Evolutionary conservation across 129 eudicot genomes (phyloP), one percentile per base, ranked within the genome.

Genomic region (Artemisia argyi): DNA sequence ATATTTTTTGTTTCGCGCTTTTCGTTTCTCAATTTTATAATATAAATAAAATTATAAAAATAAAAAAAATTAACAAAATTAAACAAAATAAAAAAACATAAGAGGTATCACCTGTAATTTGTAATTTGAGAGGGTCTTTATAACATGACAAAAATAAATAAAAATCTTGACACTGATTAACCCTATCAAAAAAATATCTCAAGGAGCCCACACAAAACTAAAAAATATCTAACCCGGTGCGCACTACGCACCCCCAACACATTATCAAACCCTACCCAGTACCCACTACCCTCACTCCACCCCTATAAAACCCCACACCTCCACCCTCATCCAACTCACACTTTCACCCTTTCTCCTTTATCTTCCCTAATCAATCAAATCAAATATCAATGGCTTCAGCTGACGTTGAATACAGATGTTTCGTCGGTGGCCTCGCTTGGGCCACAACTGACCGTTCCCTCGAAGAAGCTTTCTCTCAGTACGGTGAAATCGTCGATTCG

Each of bases 401-500:
- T 3, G 97, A 86, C 56, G 89, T 81, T 10, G 97, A 92, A 69
- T 89, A 65, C 73, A 79, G 97, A 48, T 91, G 97, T 74, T 91
- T 91, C 73, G 97, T 91, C 7, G 97, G 97, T 76, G 97, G 97
- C 12, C 79, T 92, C 53, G 96, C 97, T 0, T 92, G 97, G 97
- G 93, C 96, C 82, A 92, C 97, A 55, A 85, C 84, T 15, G 94
- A 89, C 44, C 77, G 61, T 12, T 66, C 97, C 13, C 91, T 89
- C 2, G 86, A 71, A 58, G 76, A 85, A 2, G 97, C 96, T 6
- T 92, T 92, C 82, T 71, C 94, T 75, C 87, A 83, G 69, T 92
- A 69, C 69, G 97, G 96, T 73, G 83, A 89, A 26, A 79, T 92
- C 80, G 16, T 83, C 78, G 96, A 92, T 50, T 89, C 97, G 80